A percentile compares a stretch with the other conserved stretches of the same genome.
phyloP scores from a whole-genome alignment of 2,329 filamentous ascomycete genomes.

The Alternaria sp. region DNA sequence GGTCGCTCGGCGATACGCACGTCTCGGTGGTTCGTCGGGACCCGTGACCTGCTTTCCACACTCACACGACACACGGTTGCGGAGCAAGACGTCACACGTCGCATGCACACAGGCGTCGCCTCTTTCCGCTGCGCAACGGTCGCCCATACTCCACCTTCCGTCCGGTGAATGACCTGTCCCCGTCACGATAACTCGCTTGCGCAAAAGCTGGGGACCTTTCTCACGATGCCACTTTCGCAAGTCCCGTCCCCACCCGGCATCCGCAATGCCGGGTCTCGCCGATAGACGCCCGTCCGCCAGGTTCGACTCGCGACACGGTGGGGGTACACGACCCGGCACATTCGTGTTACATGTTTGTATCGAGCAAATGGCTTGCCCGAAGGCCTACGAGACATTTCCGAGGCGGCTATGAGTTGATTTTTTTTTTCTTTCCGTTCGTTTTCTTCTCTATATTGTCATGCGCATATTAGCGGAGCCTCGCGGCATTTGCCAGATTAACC shows the following conservation, averaged over 20 bases:
- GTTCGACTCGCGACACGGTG: not conserved
- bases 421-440: not conserved
- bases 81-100: not conserved
- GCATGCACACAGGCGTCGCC: not conserved
- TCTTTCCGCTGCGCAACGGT: not conserved
- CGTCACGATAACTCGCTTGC: not conserved
- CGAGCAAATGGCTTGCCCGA: not conserved
- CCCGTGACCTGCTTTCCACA: not conserved
- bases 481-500: not conserved
- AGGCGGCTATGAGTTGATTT: not conserved
- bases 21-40: slow-evolving; percentile 5
- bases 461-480: slow-evolving; percentile 3
- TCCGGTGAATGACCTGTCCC: slow-evolving; percentile 1
- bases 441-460: not conserved
- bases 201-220: not conserved
- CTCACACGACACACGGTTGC: slow-evolving; percentile 1
- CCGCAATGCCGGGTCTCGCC: slow-evolving; percentile 16
- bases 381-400: not conserved
- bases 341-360: slow-evolving; percentile 3
- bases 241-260: not conserved
- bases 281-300: slow-evolving; percentile 3
- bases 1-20: not conserved
- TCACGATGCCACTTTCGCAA: not conserved
- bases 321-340: not conserved
- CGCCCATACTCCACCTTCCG: too few relatives aligned